Percentiles rank a stretch among this genome's conserved stretches.
Conservation (phyloP, 2,329 filamentous ascomycete genomes). For the Fusarium dlaminii region DNA sequence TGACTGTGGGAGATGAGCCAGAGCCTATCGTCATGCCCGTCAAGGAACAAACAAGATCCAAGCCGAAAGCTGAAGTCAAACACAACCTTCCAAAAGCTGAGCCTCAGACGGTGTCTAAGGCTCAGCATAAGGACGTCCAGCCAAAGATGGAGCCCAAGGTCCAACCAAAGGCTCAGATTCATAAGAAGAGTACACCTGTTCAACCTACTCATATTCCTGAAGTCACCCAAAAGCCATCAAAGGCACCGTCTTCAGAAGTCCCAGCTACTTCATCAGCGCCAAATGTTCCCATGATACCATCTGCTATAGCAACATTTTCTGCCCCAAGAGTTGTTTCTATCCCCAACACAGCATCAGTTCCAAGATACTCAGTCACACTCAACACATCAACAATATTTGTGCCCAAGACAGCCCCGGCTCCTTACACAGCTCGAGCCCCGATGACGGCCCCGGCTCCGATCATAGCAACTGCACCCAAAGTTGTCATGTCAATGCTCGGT, state of each 20-base stretch:
- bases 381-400: not conserved
- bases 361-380: not conserved
- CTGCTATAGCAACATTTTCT: not conserved
- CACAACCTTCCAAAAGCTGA: not conserved
- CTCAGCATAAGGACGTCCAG: not conserved
- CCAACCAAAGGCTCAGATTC: not conserved
- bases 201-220: not conserved
- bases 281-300: not conserved
- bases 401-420: conserved; percentile 10
- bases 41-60: not conserved
- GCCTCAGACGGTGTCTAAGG: not conserved
- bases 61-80: not conserved
- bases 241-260: not conserved
- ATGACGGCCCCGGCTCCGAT: conserved; percentile 7
- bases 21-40: not conserved
- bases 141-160: not conserved
- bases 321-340: not conserved
- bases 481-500: conserved; percentile 16
- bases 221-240: not conserved
- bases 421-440: conserved; percentile 14
- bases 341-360: not conserved
- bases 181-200: not conserved
- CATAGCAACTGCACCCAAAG: conserved; percentile 14
- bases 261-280: not conserved
- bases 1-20: conserved; percentile 8